phyloP scores from a whole-genome alignment of 768 basidiomycete genomes.

The Clavulina sp. region DNA sequence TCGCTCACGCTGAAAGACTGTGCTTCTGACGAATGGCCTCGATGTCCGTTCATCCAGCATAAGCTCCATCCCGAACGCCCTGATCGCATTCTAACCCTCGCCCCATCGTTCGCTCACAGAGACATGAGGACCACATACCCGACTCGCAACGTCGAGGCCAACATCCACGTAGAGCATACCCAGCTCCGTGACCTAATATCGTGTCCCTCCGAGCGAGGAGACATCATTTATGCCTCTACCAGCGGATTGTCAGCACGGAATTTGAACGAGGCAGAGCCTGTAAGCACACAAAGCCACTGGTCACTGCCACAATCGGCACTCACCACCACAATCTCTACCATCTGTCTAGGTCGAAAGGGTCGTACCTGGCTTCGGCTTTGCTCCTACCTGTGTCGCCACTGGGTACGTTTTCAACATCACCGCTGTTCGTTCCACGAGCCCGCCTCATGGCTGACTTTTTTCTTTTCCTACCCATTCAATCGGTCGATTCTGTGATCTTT shows the following conservation, averaged over 20 bases:
- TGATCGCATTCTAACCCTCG: no score
- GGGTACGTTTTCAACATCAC: constrained; percentile 1
- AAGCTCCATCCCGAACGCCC: no score
- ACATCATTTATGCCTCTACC: constrained; percentile 5
- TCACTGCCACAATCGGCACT: neutral
- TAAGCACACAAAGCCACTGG: neutral
- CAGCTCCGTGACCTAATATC: constrained; percentile 10
- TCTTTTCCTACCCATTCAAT: neutral
- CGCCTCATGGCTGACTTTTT: neutral
- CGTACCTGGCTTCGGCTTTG: constrained; percentile 5
- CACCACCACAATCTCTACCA: neutral
- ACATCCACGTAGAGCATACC: constrained; percentile 2
- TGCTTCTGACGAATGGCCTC: neutral
- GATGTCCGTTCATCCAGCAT: neutral
- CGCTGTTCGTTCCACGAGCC: neutral
- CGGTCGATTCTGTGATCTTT: neutral
- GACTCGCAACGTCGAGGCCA: neutral
- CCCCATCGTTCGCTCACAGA: neutral
- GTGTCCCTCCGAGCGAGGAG: constrained; percentile 8
- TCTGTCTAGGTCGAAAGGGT: neutral
- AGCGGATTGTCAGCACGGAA: neutral
- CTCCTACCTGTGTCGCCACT: constrained; percentile 9
- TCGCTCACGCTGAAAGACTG: neutral
- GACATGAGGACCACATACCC: neutral
- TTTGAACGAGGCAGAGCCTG: constrained; percentile 2